Percentiles rank a stretch among this genome's conserved stretches.
These are phyloP conservation scores for Chlorokybus atmophyticus DNA, from an alignment of 139 green algal species.

Conservation along the genomic window DNA sequence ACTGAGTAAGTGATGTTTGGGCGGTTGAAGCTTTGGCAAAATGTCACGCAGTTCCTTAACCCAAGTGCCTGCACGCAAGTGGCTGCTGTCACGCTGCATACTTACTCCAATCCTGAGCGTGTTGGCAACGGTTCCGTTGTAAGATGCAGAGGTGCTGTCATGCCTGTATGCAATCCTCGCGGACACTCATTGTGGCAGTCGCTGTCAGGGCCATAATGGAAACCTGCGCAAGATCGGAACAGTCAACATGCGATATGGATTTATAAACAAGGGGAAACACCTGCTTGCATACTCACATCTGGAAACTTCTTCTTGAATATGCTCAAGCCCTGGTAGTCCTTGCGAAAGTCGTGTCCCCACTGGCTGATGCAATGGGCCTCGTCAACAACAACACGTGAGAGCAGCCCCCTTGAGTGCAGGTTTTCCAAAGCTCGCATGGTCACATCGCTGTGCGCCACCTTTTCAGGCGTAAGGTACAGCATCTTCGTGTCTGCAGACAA, in stretches of 20 bases:
- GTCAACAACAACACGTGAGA: conserved; percentile 59
- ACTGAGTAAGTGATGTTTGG: conserved; percentile 24
- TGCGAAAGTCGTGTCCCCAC: conserved; percentile 71
- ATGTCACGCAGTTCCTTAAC: conserved; percentile 17
- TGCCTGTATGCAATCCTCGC: too few relatives aligned
- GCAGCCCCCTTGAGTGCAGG: conserved; percentile 27
- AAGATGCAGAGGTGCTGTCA: too few relatives aligned
- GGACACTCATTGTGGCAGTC: too few relatives aligned
- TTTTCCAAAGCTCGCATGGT: conserved; percentile 43
- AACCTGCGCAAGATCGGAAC: too few relatives aligned
- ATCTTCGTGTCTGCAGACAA: conserved; percentile 42
- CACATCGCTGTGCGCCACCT: conserved; percentile 39
- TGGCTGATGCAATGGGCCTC: conserved; percentile 62
- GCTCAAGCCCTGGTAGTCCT: conserved; percentile 50
- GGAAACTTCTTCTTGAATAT: conserved; percentile 40
- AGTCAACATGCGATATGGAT: too few relatives aligned
- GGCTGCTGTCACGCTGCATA: too few relatives aligned
- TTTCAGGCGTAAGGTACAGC: conserved; percentile 82
- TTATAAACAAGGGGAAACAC: too few relatives aligned
- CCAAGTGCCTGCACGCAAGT: conserved; percentile 25
- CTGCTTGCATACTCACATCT: too few relatives aligned
- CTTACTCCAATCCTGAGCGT: too few relatives aligned
- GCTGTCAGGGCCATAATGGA: conserved; percentile 57
- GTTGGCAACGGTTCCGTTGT: too few relatives aligned
- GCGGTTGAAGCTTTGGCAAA: conserved; percentile 66